Evolutionary conservation across 139 green algal species (phyloP).

Genomic region (Chlorella ohadii): DNA sequence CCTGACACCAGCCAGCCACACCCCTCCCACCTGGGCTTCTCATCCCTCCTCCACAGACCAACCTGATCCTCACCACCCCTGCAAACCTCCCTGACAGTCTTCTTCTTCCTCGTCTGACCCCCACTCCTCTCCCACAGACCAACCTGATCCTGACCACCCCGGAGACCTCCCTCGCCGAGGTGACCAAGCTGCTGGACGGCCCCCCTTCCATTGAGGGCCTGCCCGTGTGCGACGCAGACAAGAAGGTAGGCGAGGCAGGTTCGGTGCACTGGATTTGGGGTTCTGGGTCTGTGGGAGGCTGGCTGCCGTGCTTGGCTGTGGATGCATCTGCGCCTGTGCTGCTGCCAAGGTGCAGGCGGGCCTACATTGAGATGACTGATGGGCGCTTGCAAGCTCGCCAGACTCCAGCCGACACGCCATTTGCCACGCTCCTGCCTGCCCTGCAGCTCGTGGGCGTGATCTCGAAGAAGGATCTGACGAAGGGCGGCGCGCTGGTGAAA

Average conservation of each 20-base stretch:
- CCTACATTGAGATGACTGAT: too few species aligned
- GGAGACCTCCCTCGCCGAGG: not conserved
- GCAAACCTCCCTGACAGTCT: not conserved
- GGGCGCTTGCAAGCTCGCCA: too few species aligned
- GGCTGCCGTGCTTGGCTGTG: too few species aligned
- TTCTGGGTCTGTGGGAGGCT: not conserved
- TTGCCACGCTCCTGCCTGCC: not conserved
- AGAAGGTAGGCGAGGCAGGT: not conserved
- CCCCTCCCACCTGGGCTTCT: too few species aligned
- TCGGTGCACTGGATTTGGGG: too few species aligned
- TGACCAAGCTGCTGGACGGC: not conserved
- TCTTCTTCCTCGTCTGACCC: too few species aligned
- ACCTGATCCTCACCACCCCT: conserved; percentile 9
- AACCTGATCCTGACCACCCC: conserved; percentile 16
- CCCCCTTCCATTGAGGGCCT: conserved; percentile 23
- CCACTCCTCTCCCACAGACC: not conserved
- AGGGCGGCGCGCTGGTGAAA: conserved; percentile 6
- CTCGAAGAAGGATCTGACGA: conserved; percentile 29
- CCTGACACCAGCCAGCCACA: too few species aligned
- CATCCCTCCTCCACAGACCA: not conserved
- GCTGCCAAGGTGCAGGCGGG: too few species aligned
- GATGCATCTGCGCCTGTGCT: too few species aligned
- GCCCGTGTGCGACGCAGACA: conserved; percentile 5
- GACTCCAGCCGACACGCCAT: too few species aligned
- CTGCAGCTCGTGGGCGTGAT: conserved; percentile 40